Percentiles rank a stretch among this genome's conserved stretches.
Evolutionary conservation across 306 rosid species (phyloP).

Genomic region (Rosa lucieae): DNA sequence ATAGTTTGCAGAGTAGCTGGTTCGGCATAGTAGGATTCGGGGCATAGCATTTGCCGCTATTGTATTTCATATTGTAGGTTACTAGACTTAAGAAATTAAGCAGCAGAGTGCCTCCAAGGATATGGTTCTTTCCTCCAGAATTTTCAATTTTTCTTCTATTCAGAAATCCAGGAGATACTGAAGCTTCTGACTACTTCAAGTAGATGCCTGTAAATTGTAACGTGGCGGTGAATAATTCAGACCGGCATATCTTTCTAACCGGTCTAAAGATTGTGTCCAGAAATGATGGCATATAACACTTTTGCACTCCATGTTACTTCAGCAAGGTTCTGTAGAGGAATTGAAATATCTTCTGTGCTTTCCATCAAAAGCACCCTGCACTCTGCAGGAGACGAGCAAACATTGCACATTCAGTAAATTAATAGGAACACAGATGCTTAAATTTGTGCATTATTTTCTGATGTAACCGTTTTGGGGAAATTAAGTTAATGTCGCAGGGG

Average conservation of each 20-base stretch:
- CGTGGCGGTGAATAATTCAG: neutral
- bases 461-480: neutral
- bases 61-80: too few relatives aligned
- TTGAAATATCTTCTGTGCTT: conserved; percentile 55
- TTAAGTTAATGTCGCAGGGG: neutral
- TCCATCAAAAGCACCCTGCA: conserved; percentile 60
- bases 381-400: conserved; percentile 37
- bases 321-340: conserved; percentile 52
- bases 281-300: conserved; percentile 48
- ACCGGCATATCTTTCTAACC: conserved; percentile 4
- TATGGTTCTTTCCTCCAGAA: neutral
- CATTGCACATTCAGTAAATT: neutral
- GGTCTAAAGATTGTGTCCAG: conserved; percentile 38
- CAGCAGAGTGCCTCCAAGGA: neutral
- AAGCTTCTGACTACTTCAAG: neutral
- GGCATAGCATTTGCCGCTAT: too few relatives aligned
- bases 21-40: too few relatives aligned
- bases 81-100: neutral
- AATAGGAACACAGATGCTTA: neutral
- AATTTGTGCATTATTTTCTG: neutral
- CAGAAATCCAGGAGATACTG: neutral
- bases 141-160: neutral
- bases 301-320: conserved; percentile 65
- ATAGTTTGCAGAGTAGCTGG: too few relatives aligned
- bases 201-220: neutral